Conservation (phyloP, 257 asterid genomes). For the Catharanthus roseus region DNA sequence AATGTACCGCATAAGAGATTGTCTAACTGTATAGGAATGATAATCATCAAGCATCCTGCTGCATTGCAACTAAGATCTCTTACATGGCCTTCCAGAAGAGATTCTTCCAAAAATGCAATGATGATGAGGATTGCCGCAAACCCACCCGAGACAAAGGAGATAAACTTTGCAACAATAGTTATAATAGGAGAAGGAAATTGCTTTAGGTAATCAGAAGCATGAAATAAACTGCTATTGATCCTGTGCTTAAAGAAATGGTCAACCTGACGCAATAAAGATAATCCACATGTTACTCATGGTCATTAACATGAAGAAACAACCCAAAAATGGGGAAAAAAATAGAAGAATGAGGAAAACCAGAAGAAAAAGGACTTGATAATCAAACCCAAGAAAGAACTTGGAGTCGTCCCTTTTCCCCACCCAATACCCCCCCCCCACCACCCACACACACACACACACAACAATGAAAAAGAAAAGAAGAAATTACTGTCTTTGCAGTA, state of each 20-base stretch:
- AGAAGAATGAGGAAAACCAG: not conserved
- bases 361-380: not conserved
- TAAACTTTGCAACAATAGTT: conserved; percentile 82
- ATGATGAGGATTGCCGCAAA: conserved; percentile 97
- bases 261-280: conserved; percentile 45
- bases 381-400: not conserved
- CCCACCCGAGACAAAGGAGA: conserved; percentile 96
- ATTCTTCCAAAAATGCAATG: conserved; percentile 90
- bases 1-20: conserved; percentile 12
- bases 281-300: not conserved
- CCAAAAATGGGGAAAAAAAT: not conserved
- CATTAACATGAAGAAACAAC: not conserved
- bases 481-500: too few relatives aligned
- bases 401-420: not conserved
- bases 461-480: too few relatives aligned
- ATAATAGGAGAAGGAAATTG: conserved; percentile 90
- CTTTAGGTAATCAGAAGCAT: conserved; percentile 83
- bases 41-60: conserved; percentile 5
- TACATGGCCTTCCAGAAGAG: conserved; percentile 99
- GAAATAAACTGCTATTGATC: conserved; percentile 63
- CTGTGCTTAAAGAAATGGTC: conserved; percentile 97
- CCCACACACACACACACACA: too few relatives aligned
- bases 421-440: too few relatives aligned
- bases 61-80: conserved; percentile 13
- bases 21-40: not conserved